Evolutionary conservation across 2,329 filamentous ascomycete species (phyloP), one percentile per base, ranked within the genome.

Genomic region (Monilinia vaccinii-corymbosi): DNA sequence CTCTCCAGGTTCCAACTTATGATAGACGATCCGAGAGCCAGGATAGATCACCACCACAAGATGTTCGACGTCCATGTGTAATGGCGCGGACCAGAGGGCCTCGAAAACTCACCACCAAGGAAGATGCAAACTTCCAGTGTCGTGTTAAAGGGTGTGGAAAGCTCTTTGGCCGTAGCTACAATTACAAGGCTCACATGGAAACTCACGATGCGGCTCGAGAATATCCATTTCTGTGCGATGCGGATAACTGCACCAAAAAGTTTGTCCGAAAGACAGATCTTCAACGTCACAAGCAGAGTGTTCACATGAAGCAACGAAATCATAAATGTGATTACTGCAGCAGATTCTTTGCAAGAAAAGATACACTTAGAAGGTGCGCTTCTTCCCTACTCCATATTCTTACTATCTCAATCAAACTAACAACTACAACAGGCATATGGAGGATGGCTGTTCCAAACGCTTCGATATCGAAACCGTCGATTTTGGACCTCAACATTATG

Each of bases 261-360:
- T 96, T 96, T 73, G 88, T 90, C 21, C 82, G 91, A 67, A 91
- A 88, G 74, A 92, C 91, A 1, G 91, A 96, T 71, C 79, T 96
- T 28, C 78, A 80, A 65, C 74, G 80, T 65, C 79, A 86, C 70
- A 76, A 81, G 72, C 79, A 81, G 66, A 84, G 78, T 69, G 88
- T 94, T 13, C 90, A 95, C 70, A 78, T 85, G 71, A 91, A 89
- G 73, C 79, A 86, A 64, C 82, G 84, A 59, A 85, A 86, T 66
- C 85, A 86, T 72, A 78, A 78, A 61, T 95, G 90, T 70, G 79
- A 84, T 62, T 84, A 85, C 62, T 95, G 90, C 70, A 80, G 81
- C 36, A 80, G 83, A 58, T 78, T 81, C 46, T 95, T 95, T 76
- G 85, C 88, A 31, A 81, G 90, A 48, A 91, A 91, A 71, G 90